Conservation (phyloP, 2,329 filamentous ascomycete genomes). For the Scorias spongiosa region DNA sequence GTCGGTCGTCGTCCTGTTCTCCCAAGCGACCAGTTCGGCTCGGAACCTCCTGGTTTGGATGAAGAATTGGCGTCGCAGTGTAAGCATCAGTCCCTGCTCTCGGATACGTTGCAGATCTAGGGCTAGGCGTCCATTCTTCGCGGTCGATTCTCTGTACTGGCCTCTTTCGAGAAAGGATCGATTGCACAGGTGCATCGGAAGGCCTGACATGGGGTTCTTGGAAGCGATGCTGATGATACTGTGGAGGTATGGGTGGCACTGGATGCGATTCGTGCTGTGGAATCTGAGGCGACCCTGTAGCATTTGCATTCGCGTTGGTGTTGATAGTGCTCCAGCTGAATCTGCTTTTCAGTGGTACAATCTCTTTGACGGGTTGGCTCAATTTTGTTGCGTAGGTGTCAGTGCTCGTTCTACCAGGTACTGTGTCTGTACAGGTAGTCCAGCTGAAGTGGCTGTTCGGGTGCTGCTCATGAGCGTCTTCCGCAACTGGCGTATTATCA, state of each 20-base stretch:
- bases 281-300: background rate
- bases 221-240: constrained; percentile 11
- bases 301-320: constrained; percentile 19
- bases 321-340: constrained; percentile 29
- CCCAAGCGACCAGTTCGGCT: background rate
- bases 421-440: constrained; percentile 15
- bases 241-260: constrained; percentile 21
- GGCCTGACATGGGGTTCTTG: background rate
- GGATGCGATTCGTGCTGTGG: constrained; percentile 20
- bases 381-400: constrained; percentile 51
- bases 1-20: too few relatives aligned
- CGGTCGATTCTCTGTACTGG: constrained; percentile 16
- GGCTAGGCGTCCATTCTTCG: constrained; percentile 8
- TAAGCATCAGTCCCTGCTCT: background rate
- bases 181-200: constrained; percentile 11
- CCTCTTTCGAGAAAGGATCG: constrained; percentile 18
- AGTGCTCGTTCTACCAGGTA: constrained; percentile 33
- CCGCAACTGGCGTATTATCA: constrained; percentile 1
- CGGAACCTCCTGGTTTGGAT: constrained; percentile 5
- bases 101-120: background rate
- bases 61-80: constrained; percentile 4
- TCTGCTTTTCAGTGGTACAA: constrained; percentile 17
- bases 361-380: constrained; percentile 10
- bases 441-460: constrained; percentile 20
- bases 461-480: constrained; percentile 1